A percentile compares a stretch with the other conserved stretches of the same genome.
phyloP scores from a whole-genome alignment of 83 land plant genomes.

The Picea engelmannii region DNA sequence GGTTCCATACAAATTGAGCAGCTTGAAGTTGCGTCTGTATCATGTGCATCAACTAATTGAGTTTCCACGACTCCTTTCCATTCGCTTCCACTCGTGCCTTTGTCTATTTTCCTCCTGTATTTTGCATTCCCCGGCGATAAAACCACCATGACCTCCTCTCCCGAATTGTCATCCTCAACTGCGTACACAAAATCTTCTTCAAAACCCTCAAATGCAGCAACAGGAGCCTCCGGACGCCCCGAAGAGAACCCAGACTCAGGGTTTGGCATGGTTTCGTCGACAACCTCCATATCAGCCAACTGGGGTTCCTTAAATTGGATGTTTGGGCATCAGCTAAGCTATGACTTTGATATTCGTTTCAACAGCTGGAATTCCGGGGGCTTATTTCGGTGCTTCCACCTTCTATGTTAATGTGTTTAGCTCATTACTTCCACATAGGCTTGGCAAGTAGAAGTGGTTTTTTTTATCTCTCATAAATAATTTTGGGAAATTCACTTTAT shows the following conservation, averaged over 20 bases:
- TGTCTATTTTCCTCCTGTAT: neutral
- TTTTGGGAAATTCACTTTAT: too few relatives aligned
- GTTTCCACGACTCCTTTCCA: neutral
- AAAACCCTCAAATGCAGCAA: neutral
- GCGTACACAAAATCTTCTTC: neutral
- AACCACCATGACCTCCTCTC: neutral
- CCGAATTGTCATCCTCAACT: neutral
- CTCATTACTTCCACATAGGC: too few relatives aligned
- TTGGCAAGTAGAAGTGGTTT: too few relatives aligned
- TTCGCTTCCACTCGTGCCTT: neutral
- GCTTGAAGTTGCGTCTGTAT: neutral
- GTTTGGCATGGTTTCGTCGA: neutral
- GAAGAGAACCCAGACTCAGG: neutral
- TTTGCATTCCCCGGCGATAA: neutral
- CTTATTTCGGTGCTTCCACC: neutral
- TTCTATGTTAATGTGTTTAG: too few relatives aligned
- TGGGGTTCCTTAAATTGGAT: neutral
- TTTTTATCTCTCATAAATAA: too few relatives aligned
- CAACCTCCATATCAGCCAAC: neutral
- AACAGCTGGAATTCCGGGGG: too few relatives aligned
- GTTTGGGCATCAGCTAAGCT: neutral
- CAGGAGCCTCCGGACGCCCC: neutral
- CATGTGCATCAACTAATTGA: neutral
- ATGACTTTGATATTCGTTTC: neutral
- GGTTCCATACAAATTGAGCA: conserved; percentile 43